Evolutionary conservation across 176 grass and related monocot genomes (phyloP), one percentile per base, ranked within the genome.

Genomic region (Carex parvula): DNA sequence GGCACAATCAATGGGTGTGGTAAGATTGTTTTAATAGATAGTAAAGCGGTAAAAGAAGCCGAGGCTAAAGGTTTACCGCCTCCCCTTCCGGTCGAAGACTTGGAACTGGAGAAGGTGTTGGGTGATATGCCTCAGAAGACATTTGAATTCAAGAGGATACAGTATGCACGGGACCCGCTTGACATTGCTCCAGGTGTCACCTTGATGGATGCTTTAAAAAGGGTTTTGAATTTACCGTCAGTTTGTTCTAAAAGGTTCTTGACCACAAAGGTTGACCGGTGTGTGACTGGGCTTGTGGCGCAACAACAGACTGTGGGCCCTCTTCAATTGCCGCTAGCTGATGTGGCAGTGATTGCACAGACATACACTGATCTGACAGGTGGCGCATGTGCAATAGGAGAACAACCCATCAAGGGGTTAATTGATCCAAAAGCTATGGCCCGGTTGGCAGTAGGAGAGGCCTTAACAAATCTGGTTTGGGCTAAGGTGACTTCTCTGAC

Each of bases 111-210:
- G 90, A 97, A 97, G 33, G 92, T 97, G 70, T 41, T 97, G 52
- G 94, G 94, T 68, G 92, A 97, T 77, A 97, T 97, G 94, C 94
- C 94, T 70, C 89, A 97, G 75, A 97, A 97, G 61, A 90, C 80
- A 26, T 97, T 94, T 59, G 84, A 91, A 79, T 97, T 97, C 72
- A 85, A 85, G 61, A 77, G 89, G 61, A 46, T 92, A 62, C 37
- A 86, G 87, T 80, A 81, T 60, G 37, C 71, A 16, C 44, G 64
- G 16, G 92, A 97, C 55, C 92, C 94, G 10, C 83, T 94, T 26
- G 92, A 97, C 32, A 92, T 97, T 73, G 90, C 92, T 32, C 92
- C 89, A 59, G 85, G 60, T 79, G 84, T 91, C 24, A 92, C 92
- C 76, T 63, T 97, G 69, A 84, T 97, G 82, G 89, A 97, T 85